Base-by-base conservation (phyloP, 805 yeast species). In the Starmera quercuum region DNA sequence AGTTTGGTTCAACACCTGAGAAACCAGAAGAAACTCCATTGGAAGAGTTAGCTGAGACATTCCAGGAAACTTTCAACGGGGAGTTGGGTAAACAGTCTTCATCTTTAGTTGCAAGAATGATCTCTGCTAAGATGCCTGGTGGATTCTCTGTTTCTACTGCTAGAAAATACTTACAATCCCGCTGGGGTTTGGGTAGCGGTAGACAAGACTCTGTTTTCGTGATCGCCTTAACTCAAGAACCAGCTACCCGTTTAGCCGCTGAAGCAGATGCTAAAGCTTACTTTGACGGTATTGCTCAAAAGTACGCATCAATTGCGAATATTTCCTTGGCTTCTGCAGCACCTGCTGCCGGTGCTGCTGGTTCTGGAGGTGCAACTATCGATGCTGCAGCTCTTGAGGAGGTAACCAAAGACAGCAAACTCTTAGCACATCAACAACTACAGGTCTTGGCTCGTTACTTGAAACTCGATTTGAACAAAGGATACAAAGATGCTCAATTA, bases 81-180 rank as follows among this genome's bases (percentile, higher is more conserved):
- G 72, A 77, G 45, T 74, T 92, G 46, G 99, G 99, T 59, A 92
- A 92, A 62, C 95, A 88, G 54, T 82, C 97, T 2, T 65, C 87
- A 25, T 82, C 96, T 20, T 73, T 92, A 52, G 70, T 90, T 43
- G 84, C 95, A 42, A 81, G 97, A 65, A 72, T 92, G 54, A 83
- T 88, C 69, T 79, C 97, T 9, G 82, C 97, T 20, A 92, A 92
- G 69, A 92, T 92, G 97, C 97, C 99, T 35, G 99, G 99, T 73
- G 99, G 99, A 15, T 92, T 90, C 64, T 83, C 95, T 31, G 80
- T 90, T 49, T 81, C 96, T 41, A 68, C 74, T 44, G 95, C 95
- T 33, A 82, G 97, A 71, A 86, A 88, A 61, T 84, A 92, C 65
- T 75, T 92, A 59, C 88, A 83, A 66, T 57, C 88, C 29, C 78